Evolutionary conservation across 768 basidiomycete species (phyloP), one percentile per base, ranked within the genome.

Genomic region (Mycena albidolilacea): DNA sequence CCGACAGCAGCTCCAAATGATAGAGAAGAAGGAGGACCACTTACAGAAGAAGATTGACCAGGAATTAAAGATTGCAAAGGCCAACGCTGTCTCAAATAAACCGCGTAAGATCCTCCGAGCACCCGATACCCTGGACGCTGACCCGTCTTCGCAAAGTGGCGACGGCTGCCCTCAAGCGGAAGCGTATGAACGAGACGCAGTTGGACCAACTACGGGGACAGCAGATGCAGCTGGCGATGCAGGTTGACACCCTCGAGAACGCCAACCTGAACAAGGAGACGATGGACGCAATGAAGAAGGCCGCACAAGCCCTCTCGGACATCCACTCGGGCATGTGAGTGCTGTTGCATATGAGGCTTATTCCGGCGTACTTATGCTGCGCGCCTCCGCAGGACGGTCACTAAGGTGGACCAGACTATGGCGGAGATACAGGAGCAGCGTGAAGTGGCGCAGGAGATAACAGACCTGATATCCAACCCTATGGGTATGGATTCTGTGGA

Each of bases 21-120:
- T 99, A 77, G 97, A 98, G 90, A 99, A 98, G 95, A 98, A 97
- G 88, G 98, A 98, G 86, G 97, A 99, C 82, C 88, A 95, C 82
- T 85, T 98, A 73, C 93, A 94, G 88, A 97, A 95, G 90, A 96
- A 97, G 91, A 95, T 98, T 76, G 96, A 97, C 65, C 96, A 98
- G 75, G 97, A 99, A 79, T 76, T 91, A 78, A 92, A 92, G 88
- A 97, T 95, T 85, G 98, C 98, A 17, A 93, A 89, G 81, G 90
- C 92, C 41, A 98, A 98, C 82, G 97, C 96, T 57, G 95, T 97
- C 61, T 90, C 93, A 64, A 99, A 98, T 82, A 97, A 97, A 87
- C 82, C 91, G 79, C 91, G 97, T 98, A 81, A 81, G 97, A 87
- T 52, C 19, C 75, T 23, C 54, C 38, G 59, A 21, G 23, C 63